Percentiles rank a stretch among this genome's conserved stretches.
Evolutionary conservation across 257 asterid genomes (phyloP).

Genomic region (Solanum chmielewskii): DNA sequence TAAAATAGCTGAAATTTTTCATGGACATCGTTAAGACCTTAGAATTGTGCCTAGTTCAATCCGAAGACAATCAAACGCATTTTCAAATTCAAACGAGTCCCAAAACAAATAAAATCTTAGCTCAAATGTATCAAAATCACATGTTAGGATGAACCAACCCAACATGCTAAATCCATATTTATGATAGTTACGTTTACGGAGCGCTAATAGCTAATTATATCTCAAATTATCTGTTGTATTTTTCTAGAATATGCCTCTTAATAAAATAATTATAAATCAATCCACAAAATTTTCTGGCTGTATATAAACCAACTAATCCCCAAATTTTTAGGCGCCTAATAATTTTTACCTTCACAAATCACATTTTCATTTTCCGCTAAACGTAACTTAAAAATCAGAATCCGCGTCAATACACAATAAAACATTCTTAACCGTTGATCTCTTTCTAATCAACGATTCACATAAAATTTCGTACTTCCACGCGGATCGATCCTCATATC

Average conservation of each 20-base stretch:
- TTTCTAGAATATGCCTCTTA: neutral
- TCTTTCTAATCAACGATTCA: neutral
- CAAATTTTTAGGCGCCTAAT: neutral
- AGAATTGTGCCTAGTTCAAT: too few relatives aligned
- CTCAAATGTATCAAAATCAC: neutral
- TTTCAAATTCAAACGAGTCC: too few relatives aligned
- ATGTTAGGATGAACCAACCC: neutral
- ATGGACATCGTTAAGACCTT: too few relatives aligned
- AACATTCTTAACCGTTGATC: neutral
- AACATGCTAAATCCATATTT: neutral
- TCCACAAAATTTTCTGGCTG: neutral
- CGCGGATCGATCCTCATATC: neutral
- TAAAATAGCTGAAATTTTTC: too few relatives aligned
- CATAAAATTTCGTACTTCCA: neutral
- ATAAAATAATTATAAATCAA: too few relatives aligned
- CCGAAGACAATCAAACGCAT: fast-evolving
- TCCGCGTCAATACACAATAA: neutral
- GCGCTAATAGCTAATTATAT: too few relatives aligned
- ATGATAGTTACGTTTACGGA: neutral
- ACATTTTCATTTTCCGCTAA: neutral
- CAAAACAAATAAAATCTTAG: neutral
- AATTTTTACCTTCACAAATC: neutral
- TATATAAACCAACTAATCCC: neutral
- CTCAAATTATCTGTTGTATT: neutral
- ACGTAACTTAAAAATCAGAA: slow-evolving; percentile 12